Evolutionary conservation across 495 filamentous ascomycete species (phyloP).

Genomic region (Terfezia claveryi): DNA sequence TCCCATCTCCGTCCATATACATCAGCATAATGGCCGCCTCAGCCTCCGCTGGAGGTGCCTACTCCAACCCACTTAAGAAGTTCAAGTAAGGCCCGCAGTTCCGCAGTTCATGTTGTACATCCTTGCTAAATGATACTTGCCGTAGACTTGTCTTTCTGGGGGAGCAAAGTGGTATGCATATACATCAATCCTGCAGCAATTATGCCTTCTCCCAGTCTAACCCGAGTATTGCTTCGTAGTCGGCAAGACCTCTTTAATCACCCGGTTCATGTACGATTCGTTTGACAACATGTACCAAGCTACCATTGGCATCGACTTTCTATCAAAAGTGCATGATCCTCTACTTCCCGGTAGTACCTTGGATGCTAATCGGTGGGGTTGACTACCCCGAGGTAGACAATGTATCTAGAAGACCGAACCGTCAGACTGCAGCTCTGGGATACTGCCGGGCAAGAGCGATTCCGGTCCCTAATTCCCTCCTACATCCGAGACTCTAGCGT

Average conservation of each 20-base stretch:
- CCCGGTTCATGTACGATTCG: conserved; percentile 99
- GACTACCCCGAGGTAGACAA: conserved; percentile 37
- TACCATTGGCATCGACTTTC: conserved; percentile 97
- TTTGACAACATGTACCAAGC: conserved; percentile 99
- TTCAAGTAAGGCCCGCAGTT: conserved; percentile 53
- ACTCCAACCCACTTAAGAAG: conserved; percentile 98
- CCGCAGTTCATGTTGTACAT: conserved; percentile 4
- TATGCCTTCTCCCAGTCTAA: not conserved
- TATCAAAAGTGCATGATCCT: conserved; percentile 53
- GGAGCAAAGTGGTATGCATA: conserved; percentile 76
- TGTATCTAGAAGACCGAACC: conserved; percentile 98
- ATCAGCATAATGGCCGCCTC: not conserved
- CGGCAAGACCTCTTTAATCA: conserved; percentile 95
- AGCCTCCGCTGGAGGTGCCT: conserved; percentile 39
- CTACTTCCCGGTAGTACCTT: not conserved
- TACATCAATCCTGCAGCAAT: not conserved
- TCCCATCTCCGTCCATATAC: not conserved
- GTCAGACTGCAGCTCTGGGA: conserved; percentile 97
- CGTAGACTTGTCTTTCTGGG: conserved; percentile 81
- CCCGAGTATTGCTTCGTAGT: conserved; percentile 29
- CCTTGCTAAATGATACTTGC: not conserved
- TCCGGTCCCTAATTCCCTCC: conserved; percentile 86
- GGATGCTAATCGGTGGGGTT: conserved; percentile 7
- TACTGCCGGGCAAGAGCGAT: conserved; percentile 90
- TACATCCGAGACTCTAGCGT: conserved; percentile 96